A percentile compares a stretch with the other conserved stretches of the same genome.
phyloP scores from a whole-genome alignment of 179 eudicot genomes.

The Beta lomatogona region DNA sequence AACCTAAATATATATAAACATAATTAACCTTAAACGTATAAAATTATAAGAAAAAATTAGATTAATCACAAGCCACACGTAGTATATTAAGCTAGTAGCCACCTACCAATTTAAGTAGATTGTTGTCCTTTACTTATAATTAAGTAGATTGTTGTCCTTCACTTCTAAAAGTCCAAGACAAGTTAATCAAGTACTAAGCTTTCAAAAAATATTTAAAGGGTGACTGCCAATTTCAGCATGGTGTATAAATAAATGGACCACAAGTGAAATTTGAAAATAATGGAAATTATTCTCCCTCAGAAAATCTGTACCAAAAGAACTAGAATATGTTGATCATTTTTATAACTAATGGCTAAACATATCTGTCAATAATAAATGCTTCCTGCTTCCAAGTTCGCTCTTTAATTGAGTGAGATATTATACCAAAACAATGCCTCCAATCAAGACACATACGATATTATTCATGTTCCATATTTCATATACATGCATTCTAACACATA shows the following conservation, averaged over 20 bases:
- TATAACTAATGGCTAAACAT: constrained; percentile 5
- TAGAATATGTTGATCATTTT: constrained; percentile 18
- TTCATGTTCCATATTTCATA: not conserved
- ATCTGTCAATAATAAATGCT: constrained; percentile 16
- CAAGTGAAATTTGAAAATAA: constrained; percentile 28
- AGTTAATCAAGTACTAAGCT: not conserved
- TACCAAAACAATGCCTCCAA: not conserved
- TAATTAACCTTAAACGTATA: not conserved
- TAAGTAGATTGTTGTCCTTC: not conserved
- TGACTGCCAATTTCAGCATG: constrained; percentile 13
- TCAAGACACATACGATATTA: not conserved
- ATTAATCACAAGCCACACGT: not conserved
- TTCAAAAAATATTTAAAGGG: constrained; percentile 9
- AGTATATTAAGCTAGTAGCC: too few species aligned
- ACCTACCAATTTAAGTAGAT: not conserved
- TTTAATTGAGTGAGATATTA: not conserved
- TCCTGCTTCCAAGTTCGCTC: not conserved
- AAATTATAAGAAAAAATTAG: too few species aligned
- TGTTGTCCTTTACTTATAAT: not conserved
- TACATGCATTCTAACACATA: not conserved
- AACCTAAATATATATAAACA: too few species aligned
- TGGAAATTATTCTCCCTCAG: constrained; percentile 38
- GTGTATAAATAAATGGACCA: constrained; percentile 28
- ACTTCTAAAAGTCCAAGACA: not conserved
- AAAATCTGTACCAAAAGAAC: constrained; percentile 33